Conservation (phyloP, 176 grass and related monocot species). For the Poa annua region DNA sequence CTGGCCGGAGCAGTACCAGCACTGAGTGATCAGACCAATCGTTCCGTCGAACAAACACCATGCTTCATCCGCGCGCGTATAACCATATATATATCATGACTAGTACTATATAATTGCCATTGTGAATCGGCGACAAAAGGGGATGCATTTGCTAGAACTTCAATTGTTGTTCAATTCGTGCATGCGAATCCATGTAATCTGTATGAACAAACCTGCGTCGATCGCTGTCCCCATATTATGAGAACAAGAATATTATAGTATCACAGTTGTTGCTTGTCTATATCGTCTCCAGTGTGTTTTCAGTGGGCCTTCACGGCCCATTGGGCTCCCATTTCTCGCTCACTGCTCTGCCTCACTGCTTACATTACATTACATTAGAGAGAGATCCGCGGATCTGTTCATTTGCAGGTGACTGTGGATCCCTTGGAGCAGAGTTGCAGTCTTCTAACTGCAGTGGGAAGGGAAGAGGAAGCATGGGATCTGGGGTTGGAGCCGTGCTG, state of each 20-base stretch:
- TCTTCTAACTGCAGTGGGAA: not conserved
- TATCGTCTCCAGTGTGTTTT: not conserved
- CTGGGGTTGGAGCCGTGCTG: slow-evolving; percentile 7
- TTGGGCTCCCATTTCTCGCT: slow-evolving; percentile 36
- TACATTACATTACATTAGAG: not conserved
- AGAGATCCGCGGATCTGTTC: slow-evolving; percentile 14
- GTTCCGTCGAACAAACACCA: not conserved
- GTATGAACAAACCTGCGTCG: slow-evolving; percentile 13
- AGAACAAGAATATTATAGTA: slow-evolving; percentile 17
- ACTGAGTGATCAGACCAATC: not conserved
- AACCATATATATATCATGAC: not conserved
- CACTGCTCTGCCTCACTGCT: not conserved
- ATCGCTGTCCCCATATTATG: not conserved
- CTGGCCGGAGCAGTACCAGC: slow-evolving; percentile 37
- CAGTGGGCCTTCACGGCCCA: slow-evolving; percentile 40
- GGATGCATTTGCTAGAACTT: not conserved
- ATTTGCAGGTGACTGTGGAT: slow-evolving; percentile 29
- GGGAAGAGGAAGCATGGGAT: slow-evolving; percentile 33
- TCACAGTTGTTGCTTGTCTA: not conserved
- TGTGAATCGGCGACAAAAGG: not conserved
- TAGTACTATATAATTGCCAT: not conserved
- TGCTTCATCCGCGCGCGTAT: not conserved
- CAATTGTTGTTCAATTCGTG: slow-evolving; percentile 8
- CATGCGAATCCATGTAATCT: slow-evolving; percentile 40
- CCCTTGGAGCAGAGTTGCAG: not conserved